Evolutionary conservation across 2,329 filamentous ascomycete species (phyloP), one percentile per base, ranked within the genome.

Genomic region (Botryotinia narcissicola): DNA sequence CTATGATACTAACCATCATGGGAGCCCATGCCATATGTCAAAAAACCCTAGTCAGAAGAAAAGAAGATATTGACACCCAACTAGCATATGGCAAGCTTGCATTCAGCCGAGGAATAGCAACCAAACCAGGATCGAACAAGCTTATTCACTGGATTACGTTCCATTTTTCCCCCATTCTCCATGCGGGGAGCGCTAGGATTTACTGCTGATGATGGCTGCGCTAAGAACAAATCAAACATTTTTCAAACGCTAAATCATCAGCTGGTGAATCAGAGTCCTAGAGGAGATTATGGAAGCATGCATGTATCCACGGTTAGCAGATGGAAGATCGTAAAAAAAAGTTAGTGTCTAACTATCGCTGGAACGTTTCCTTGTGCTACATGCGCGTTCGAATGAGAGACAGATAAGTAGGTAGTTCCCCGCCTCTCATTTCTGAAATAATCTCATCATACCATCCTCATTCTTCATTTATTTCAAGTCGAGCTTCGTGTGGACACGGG

Each of bases 111-210:
- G 62, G 29, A 48, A 48, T 35, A 66, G 32, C 60, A 63, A 63
- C 46, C 16, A 54, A 67, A 54, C 46, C 35, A 54, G 64, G 64
- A 54, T 40, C 35, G 22, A 29, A 57, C 20, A 32, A 57, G 18
- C 48, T 68, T n/a, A 8, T 57, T 22, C 48, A 68, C 66, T 57
- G 48, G 35, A 42, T 57, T 29, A 57, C 22, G 48, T 68, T 68
- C 66, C 66, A 57, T 48, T 68, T 68, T 29, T 4, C 64, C 46
- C 64, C 46, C 35, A 54, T 68, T 29, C 66, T 54, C 66, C 66
- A 68, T 57, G 37, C 48, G 66, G 48, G 37, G 66, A 42, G 48
- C 35, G 35, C 66, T 37, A 68, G 35, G 66, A 68, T 68, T 42
- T 32, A 57, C 18, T 57, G 4, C 32, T 22, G n/a, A 42, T 42